Percentiles rank a stretch among this genome's conserved stretches.
phyloP scores from a whole-genome alignment of 2,329 filamentous ascomycete genomes.

The Diaporthe ilicicola region DNA sequence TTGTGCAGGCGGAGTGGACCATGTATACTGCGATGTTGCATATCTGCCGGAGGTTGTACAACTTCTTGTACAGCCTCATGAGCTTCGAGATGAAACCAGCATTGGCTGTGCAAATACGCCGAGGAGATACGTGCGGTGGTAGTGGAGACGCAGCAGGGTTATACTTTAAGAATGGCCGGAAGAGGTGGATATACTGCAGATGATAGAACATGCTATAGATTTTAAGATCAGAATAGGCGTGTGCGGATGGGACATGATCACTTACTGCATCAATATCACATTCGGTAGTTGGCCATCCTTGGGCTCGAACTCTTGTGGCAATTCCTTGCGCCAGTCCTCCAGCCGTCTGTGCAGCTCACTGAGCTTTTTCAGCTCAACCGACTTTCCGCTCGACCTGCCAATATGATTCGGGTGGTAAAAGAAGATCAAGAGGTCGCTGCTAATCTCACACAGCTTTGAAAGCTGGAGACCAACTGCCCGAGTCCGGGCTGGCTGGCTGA shows the following conservation, averaged over 20 bases:
- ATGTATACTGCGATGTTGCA: conserved; percentile 98
- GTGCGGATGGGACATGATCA: conserved; percentile 36
- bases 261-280: conserved; percentile 84
- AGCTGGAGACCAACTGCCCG: conserved; percentile 85
- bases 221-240: background rate
- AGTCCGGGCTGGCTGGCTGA: conserved; percentile 83
- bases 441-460: conserved; percentile 88
- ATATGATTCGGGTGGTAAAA: conserved; percentile 87
- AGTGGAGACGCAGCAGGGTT: conserved; percentile 82
- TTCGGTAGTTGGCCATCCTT: conserved; percentile 90
- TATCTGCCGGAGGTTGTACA: conserved; percentile 90
- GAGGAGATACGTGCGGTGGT: conserved; percentile 86
- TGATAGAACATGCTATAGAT: conserved; percentile 91
- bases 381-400: conserved; percentile 73
- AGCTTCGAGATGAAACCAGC: conserved; percentile 91
- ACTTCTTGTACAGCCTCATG: conserved; percentile 92
- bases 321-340: conserved; percentile 85
- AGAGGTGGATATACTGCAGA: conserved; percentile 92
- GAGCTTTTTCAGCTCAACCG: conserved; percentile 88
- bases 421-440: conserved; percentile 84
- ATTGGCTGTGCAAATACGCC: conserved; percentile 89
- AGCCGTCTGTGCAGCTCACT: conserved; percentile 90
- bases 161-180: conserved; percentile 94
- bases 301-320: conserved; percentile 88
- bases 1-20: conserved; percentile 90